These are phyloP conservation scores for Trifolium dubium DNA, from an alignment of 306 rosid species.

Conservation along the genomic window DNA sequence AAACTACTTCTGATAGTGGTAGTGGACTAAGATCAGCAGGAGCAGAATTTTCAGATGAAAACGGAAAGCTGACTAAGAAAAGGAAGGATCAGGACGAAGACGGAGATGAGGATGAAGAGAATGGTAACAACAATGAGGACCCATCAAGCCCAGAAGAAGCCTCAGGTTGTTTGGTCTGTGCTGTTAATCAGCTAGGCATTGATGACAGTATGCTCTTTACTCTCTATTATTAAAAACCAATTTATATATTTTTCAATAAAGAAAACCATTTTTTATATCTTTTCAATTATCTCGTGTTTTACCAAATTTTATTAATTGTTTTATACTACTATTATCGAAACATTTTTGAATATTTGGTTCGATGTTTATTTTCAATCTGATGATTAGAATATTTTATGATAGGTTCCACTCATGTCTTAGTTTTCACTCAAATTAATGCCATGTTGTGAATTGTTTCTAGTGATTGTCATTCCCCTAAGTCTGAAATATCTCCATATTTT, in stretches of 20 bases:
- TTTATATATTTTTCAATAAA: not conserved
- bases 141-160: constrained; percentile 83
- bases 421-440: no score
- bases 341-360: not conserved
- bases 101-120: constrained; percentile 73
- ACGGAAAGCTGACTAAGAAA: constrained; percentile 66
- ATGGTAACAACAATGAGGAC: constrained; percentile 71
- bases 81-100: constrained; percentile 85
- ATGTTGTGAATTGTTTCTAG: no score
- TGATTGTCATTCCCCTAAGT: no score
- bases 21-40: constrained; percentile 54
- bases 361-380: constrained; percentile 3
- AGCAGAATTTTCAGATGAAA: constrained; percentile 58
- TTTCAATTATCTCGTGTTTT: not conserved
- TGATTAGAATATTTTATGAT: constrained; percentile 15
- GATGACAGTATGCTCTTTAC: constrained; percentile 72
- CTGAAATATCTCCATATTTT: no score
- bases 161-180: constrained; percentile 99
- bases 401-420: no score
- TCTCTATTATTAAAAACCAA: constrained; percentile 25
- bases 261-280: constrained; percentile 28
- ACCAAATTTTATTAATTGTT: not conserved
- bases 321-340: not conserved
- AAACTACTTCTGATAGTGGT: constrained; percentile 43
- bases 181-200: constrained; percentile 90